These are phyloP conservation scores for Ceratocystis variospora DNA, from an alignment of 2,329 filamentous ascomycete genomes.

Conservation along the genomic window DNA sequence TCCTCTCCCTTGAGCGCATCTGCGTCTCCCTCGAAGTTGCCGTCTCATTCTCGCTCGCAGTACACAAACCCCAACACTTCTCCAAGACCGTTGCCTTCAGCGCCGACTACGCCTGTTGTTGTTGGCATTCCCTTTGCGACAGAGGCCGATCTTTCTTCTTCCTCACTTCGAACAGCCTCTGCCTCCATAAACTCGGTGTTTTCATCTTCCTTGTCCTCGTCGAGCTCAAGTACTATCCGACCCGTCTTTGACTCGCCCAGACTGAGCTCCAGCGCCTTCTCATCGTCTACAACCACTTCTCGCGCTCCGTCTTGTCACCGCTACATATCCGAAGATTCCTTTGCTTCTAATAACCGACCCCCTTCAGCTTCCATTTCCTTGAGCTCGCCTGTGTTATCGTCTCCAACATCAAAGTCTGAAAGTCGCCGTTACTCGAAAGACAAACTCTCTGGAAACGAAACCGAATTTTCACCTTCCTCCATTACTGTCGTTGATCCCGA, in stretches of 20 bases:
- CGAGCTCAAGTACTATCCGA: conserved; percentile 17
- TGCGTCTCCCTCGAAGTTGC: conserved; percentile 11
- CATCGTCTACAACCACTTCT: conserved; percentile 11
- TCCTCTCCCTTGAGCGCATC: conserved; percentile 20
- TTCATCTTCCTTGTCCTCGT: conserved; percentile 16
- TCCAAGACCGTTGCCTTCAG: conserved; percentile 13
- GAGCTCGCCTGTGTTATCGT: conserved; percentile 15
- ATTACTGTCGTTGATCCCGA: conserved; percentile 26
- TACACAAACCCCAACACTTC: conserved; percentile 14
- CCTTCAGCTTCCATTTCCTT: neutral
- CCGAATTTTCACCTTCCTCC: conserved; percentile 17
- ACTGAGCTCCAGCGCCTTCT: conserved; percentile 17
- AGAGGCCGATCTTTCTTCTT: neutral
- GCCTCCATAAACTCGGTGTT: conserved; percentile 17
- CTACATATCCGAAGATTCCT: conserved; percentile 14
- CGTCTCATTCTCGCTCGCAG: conserved; percentile 6
- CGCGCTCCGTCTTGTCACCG: conserved; percentile 15
- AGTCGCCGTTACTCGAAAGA: conserved; percentile 1
- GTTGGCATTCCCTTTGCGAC: conserved; percentile 11
- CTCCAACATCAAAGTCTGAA: conserved; percentile 7
- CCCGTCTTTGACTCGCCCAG: conserved; percentile 17
- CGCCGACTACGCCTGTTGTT: conserved; percentile 12
- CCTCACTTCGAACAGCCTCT: conserved; percentile 17
- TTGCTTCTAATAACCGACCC: conserved; percentile 10
- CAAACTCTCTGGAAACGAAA: neutral